These are phyloP conservation scores for Penicillium polonicum DNA, from an alignment of 2,329 filamentous ascomycete genomes.

Conservation along the genomic window DNA sequence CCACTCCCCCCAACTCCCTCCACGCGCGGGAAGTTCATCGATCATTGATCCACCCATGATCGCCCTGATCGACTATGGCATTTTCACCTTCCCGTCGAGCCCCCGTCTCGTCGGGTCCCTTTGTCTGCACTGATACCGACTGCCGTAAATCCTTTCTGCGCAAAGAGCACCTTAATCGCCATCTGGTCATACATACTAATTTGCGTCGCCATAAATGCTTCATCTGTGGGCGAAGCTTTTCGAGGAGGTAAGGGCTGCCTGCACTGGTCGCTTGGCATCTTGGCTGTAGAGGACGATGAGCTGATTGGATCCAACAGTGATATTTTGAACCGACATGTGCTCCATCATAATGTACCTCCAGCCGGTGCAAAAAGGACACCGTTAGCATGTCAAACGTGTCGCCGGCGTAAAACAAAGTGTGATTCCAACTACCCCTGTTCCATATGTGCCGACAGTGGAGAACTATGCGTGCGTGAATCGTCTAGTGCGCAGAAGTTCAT, in stretches of 20 bases:
- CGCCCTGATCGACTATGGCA: neutral
- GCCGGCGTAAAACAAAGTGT: neutral
- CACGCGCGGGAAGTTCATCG: neutral
- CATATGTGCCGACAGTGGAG: neutral
- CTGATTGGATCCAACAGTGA: neutral
- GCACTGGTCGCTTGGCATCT: neutral
- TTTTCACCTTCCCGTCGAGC: neutral
- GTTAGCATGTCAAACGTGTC: neutral
- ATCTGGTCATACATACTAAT: neutral
- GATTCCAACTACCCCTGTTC: neutral
- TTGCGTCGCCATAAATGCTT: neutral
- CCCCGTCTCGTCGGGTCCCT: neutral
- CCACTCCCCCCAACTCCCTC: neutral
- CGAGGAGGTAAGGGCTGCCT: neutral
- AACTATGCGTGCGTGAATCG: neutral
- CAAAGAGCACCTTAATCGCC: neutral
- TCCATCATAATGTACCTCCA: neutral
- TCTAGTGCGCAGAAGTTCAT: neutral
- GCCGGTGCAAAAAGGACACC: neutral
- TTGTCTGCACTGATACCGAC: neutral
- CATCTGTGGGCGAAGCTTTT: neutral
- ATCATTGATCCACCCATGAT: neutral
- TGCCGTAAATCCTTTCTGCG: neutral
- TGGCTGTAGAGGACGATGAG: neutral
- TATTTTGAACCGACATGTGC: neutral